These are phyloP conservation scores for Lachnellula arida DNA, from an alignment of 2,329 filamentous ascomycete genomes.

Conservation along the genomic window DNA sequence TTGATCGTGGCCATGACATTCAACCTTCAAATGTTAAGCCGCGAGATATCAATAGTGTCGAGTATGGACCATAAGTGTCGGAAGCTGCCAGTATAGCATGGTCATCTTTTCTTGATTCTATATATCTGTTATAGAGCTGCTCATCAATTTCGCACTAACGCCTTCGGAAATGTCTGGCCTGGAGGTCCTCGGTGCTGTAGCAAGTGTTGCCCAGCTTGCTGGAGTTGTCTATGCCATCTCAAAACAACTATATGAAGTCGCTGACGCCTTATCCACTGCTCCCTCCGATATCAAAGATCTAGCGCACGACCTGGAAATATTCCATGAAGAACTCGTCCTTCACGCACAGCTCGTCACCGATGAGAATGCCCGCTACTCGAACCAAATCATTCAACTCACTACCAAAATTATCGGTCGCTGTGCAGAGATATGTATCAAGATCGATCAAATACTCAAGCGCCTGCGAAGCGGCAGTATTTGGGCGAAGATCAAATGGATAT, in stretches of 20 bases:
- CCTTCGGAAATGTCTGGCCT: constrained; percentile 8
- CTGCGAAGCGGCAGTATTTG: constrained; percentile 8
- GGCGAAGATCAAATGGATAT: constrained; percentile 18
- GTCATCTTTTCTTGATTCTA: background rate
- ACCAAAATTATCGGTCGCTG: constrained; percentile 19
- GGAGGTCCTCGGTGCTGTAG: constrained; percentile 14
- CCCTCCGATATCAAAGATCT: constrained; percentile 19
- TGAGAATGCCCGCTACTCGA: constrained; percentile 12
- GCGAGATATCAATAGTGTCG: background rate
- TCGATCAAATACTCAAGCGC: constrained; percentile 16
- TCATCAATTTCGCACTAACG: background rate
- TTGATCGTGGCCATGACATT: background rate
- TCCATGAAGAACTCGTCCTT: constrained; percentile 13
- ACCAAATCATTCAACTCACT: constrained; percentile 14
- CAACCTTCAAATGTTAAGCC: background rate
- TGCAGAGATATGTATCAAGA: constrained; percentile 17
- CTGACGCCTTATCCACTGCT: constrained; percentile 13
- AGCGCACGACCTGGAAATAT: constrained; percentile 14
- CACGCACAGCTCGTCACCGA: constrained; percentile 11
- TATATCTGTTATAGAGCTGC: background rate
- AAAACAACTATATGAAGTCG: constrained; percentile 14
- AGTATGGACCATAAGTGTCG: background rate
- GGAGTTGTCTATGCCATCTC: constrained; percentile 15
- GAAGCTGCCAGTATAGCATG: background rate
- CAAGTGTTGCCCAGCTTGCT: constrained; percentile 14